Evolutionary conservation across 106 monocot species (phyloP).

Genomic region (Phalaenopsis aphrodite): DNA sequence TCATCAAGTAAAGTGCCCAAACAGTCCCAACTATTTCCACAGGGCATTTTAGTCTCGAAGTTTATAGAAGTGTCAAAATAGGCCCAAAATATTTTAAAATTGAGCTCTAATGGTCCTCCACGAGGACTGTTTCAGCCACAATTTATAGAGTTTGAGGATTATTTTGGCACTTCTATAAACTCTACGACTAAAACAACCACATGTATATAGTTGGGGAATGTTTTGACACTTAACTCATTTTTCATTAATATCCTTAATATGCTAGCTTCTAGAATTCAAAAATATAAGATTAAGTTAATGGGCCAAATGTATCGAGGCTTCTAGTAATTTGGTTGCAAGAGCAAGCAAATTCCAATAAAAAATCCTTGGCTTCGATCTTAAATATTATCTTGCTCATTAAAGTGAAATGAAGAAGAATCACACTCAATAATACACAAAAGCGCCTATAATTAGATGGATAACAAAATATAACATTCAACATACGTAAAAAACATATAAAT

Average conservation of each 20-base stretch:
- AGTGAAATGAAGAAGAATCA: background rate
- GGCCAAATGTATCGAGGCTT: background rate
- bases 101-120: too few relatives aligned
- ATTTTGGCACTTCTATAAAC: too few relatives aligned
- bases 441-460: background rate
- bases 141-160: too few relatives aligned
- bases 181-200: too few relatives aligned
- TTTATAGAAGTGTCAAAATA: too few relatives aligned
- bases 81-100: too few relatives aligned
- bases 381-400: background rate
- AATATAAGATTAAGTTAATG: background rate
- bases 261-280: background rate
- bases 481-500: background rate
- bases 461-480: background rate
- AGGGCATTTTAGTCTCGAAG: too few relatives aligned
- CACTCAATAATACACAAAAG: background rate
- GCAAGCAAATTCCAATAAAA: background rate
- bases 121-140: too few relatives aligned
- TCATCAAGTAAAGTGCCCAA: too few relatives aligned
- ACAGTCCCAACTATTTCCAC: too few relatives aligned
- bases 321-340: background rate
- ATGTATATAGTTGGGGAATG: too few relatives aligned
- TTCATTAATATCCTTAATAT: background rate
- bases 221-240: background rate
- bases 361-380: background rate